These are phyloP conservation scores for Solanum etuberosum DNA, from an alignment of 257 asterid genomes.

Conservation along the genomic window DNA sequence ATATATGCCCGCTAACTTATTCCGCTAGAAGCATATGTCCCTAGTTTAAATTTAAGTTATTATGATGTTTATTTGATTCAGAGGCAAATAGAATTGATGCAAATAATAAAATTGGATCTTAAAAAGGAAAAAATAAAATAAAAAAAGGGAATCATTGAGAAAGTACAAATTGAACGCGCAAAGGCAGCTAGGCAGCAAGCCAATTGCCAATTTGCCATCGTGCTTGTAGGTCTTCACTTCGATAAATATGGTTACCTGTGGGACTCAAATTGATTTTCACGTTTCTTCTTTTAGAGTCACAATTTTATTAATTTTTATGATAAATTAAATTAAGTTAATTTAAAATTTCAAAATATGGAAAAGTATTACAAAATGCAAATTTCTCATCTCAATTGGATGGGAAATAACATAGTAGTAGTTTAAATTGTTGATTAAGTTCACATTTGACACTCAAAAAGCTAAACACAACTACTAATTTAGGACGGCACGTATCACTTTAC, in stretches of 20 bases:
- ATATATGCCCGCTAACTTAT: background rate
- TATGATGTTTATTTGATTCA: background rate
- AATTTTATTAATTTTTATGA: background rate
- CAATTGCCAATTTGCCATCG: background rate
- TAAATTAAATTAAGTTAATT: background rate
- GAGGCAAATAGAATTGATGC: background rate
- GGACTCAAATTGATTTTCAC: background rate
- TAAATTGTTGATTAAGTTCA: background rate
- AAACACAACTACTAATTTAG: background rate
- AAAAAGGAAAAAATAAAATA: background rate
- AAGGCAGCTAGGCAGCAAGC: background rate
- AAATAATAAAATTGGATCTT: background rate
- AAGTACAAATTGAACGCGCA: background rate
- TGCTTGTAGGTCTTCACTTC: background rate
- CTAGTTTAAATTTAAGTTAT: background rate
- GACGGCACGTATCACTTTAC: background rate
- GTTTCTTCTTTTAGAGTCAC: background rate
- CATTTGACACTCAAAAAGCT: background rate
- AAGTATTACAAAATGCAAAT: background rate
- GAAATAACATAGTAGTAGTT: background rate
- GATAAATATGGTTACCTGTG: background rate
- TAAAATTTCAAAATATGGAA: background rate
- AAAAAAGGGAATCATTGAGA: background rate
- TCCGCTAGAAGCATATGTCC: background rate
- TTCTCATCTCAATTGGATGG: background rate